phyloP scores from a whole-genome alignment of 1,139 yeast species.

The Candida tetrigidarum region DNA sequence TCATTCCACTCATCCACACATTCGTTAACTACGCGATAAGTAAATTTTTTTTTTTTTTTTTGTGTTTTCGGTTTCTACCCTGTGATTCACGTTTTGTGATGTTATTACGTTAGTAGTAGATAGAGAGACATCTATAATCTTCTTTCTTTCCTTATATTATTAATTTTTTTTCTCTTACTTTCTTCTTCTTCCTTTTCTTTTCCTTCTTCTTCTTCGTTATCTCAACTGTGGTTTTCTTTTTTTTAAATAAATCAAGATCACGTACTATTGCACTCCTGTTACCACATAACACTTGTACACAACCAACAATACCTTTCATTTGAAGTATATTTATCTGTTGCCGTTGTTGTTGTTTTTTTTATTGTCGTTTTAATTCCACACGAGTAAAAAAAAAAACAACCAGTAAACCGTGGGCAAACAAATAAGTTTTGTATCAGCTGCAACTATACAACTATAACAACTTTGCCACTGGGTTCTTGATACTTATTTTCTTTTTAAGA shows the following conservation, averaged over 20 bases:
- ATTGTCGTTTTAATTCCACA: too few species aligned
- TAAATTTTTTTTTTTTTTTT: too few species aligned
- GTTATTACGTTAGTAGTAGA: too few species aligned
- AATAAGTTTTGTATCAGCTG: background rate
- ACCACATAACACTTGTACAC: background rate
- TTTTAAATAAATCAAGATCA: background rate
- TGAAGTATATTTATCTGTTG: too few species aligned
- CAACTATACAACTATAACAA: conserved; percentile 2
- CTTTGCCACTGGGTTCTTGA: too few species aligned
- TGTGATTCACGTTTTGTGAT: conserved; percentile 2
- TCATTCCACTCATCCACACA: too few species aligned
- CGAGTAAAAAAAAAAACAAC: background rate
- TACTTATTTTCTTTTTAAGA: too few species aligned
- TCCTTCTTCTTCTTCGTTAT: background rate
- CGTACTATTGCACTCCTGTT: background rate
- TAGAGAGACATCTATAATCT: too few species aligned
- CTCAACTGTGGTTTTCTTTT: background rate
- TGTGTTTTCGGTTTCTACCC: too few species aligned
- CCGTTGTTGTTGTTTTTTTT: background rate
- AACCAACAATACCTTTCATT: conserved; percentile 4
- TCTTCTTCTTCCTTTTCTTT: background rate
- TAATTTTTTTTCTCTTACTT: background rate
- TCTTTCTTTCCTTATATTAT: background rate
- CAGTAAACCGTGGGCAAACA: background rate
- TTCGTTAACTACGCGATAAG: background rate